Percentiles rank a stretch among this genome's conserved stretches.
phyloP scores from a whole-genome alignment of 2,329 filamentous ascomycete genomes.

The Colletotrichum paranaense region DNA sequence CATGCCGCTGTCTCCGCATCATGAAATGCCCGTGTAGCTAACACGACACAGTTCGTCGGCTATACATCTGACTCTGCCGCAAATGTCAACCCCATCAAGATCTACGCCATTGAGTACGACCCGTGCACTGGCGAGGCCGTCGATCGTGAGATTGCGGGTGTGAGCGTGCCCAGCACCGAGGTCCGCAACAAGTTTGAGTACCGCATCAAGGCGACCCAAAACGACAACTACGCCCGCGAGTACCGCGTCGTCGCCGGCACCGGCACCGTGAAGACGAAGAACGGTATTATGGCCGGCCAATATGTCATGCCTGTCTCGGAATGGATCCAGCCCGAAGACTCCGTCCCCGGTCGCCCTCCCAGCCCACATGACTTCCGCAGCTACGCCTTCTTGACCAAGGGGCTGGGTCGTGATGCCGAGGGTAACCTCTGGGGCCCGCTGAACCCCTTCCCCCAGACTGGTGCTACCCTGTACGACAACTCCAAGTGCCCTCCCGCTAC shows the following conservation, averaged over 20 bases:
- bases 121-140: conserved; percentile 53
- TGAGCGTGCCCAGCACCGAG: conserved; percentile 42
- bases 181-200: conserved; percentile 53
- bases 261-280: conserved; percentile 47
- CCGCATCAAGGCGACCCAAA: conserved; percentile 42
- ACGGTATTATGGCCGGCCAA: conserved; percentile 52
- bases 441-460: conserved; percentile 44
- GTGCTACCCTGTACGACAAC: conserved; percentile 30
- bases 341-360: conserved; percentile 47
- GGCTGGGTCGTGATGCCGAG: conserved; percentile 42
- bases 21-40: neutral
- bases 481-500: conserved; percentile 22
- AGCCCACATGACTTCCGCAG: conserved; percentile 48
- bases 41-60: conserved; percentile 47
- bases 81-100: conserved; percentile 45
- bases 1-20: neutral
- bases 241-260: conserved; percentile 49
- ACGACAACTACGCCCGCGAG: conserved; percentile 52
- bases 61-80: conserved; percentile 46
- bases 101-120: conserved; percentile 54
- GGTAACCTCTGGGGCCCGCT: conserved; percentile 50
- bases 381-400: conserved; percentile 45
- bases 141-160: conserved; percentile 47
- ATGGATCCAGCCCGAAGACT: conserved; percentile 56
- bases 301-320: conserved; percentile 54